Evolutionary conservation across 1,284 basidiomycete genomes (phyloP).

Genomic region (Anthracocystis walkeri): DNA sequence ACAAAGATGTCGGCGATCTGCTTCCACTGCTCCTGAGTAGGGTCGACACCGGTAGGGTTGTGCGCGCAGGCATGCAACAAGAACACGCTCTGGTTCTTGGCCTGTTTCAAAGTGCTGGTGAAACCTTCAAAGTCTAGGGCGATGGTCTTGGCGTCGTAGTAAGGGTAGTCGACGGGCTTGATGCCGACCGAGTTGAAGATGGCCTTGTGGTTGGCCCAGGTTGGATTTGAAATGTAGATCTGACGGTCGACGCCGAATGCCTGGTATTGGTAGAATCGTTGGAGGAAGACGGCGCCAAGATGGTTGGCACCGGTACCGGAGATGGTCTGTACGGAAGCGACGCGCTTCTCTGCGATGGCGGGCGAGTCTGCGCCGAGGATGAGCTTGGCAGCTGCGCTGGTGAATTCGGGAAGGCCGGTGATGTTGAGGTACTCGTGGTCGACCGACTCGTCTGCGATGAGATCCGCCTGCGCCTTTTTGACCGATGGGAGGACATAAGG

Average conservation of each 20-base stretch:
- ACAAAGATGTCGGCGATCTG: conserved; percentile 81
- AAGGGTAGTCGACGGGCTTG: conserved; percentile 83
- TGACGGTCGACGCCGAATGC: conserved; percentile 70
- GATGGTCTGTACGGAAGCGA: conserved; percentile 75
- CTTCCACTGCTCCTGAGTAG: conserved; percentile 88
- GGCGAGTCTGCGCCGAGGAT: conserved; percentile 82
- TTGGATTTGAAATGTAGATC: conserved; percentile 87
- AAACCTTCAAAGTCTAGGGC: conserved; percentile 86
- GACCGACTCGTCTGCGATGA: conserved; percentile 79
- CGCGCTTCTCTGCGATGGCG: conserved; percentile 77
- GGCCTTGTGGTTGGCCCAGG: conserved; percentile 94
- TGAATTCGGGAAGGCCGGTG: conserved; percentile 85
- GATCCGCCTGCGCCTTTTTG: conserved; percentile 77
- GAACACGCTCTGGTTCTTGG: conserved; percentile 83
- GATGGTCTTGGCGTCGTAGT: conserved; percentile 90
- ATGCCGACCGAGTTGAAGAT: conserved; percentile 88
- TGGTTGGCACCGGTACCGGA: conserved; percentile 97
- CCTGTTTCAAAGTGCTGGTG: conserved; percentile 73
- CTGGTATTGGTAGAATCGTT: conserved; percentile 78
- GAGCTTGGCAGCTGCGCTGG: conserved; percentile 81
- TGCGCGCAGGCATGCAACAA: conserved; percentile 93
- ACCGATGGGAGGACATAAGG: conserved; percentile 71
- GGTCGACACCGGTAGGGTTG: conserved; percentile 93
- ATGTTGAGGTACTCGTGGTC: conserved; percentile 97
- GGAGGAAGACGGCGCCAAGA: conserved; percentile 87